Percentiles rank a stretch among this genome's conserved stretches.
These are phyloP conservation scores for Phaeosphaeriaceae sp. DNA, from an alignment of 2,329 filamentous ascomycete genomes.

Conservation along the genomic window DNA sequence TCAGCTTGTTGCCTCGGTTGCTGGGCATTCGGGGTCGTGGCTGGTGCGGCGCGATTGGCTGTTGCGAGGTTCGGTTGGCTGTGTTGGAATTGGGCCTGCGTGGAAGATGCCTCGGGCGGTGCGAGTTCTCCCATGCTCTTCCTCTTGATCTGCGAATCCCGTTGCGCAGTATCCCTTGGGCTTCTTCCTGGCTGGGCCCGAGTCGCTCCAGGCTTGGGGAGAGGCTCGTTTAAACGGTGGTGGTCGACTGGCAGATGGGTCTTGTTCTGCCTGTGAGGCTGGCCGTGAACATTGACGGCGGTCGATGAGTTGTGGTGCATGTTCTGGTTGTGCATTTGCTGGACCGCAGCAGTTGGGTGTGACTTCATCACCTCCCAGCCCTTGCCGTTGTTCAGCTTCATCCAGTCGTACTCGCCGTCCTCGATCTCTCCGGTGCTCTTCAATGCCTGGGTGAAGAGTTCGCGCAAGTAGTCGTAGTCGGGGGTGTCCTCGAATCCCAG, in stretches of 20 bases:
- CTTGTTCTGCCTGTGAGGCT: constrained; percentile 67
- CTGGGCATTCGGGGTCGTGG: constrained; percentile 52
- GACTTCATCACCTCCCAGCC: constrained; percentile 85
- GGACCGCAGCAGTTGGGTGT: constrained; percentile 70
- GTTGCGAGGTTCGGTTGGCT: constrained; percentile 83
- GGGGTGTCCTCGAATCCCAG: constrained; percentile 98
- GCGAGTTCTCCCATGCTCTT: constrained; percentile 79
- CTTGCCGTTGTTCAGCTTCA: constrained; percentile 94
- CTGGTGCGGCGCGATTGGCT: constrained; percentile 65
- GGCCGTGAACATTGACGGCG: constrained; percentile 79
- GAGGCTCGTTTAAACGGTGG: constrained; percentile 55
- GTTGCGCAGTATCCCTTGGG: constrained; percentile 40
- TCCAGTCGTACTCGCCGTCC: constrained; percentile 99
- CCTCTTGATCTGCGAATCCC: constrained; percentile 60
- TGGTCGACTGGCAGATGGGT: constrained; percentile 53
- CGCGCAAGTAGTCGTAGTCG: constrained; percentile 96
- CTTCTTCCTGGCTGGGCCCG: constrained; percentile 56
- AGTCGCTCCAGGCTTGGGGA: constrained; percentile 68
- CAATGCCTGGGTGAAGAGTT: constrained; percentile 93
- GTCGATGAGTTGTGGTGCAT: constrained; percentile 80
- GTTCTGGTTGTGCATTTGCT: constrained; percentile 77
- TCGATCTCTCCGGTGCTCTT: constrained; percentile 95
- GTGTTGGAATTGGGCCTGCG: constrained; percentile 95
- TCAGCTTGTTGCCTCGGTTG: constrained; percentile 67
- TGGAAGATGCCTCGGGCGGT: constrained; percentile 82